Conservation (phyloP, 495 filamentous ascomycete genomes). For the Penicillium coprophilum region DNA sequence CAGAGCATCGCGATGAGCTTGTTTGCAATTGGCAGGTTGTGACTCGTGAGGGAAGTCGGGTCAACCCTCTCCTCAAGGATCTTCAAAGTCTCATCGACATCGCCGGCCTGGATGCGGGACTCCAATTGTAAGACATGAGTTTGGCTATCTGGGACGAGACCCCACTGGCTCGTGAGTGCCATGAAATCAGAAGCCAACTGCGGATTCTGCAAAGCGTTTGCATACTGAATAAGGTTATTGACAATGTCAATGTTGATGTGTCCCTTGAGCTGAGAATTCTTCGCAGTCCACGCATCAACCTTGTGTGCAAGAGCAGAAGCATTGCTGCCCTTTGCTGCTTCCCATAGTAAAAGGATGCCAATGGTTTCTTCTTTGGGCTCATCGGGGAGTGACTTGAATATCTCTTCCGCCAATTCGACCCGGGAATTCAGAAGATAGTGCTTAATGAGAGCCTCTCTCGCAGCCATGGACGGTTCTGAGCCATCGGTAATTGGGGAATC, state of each 20-base stretch:
- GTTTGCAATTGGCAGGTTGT: constrained; percentile 67
- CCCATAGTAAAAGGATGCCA: constrained; percentile 74
- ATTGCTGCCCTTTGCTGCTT: constrained; percentile 66
- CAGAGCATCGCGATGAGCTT: constrained; percentile 75
- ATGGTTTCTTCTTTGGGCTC: constrained; percentile 53
- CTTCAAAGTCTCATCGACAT: constrained; percentile 64
- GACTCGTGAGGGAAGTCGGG: constrained; percentile 49
- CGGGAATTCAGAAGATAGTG: constrained; percentile 60
- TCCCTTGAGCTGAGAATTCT: constrained; percentile 35
- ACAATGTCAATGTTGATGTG: constrained; percentile 68
- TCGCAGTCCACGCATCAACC: constrained; percentile 53
- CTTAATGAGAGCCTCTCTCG: constrained; percentile 52
- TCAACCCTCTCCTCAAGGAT: constrained; percentile 61
- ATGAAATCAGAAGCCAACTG: constrained; percentile 74
- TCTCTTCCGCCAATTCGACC: constrained; percentile 58
- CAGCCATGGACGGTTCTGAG: constrained; percentile 41
- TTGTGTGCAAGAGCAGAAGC: constrained; percentile 67
- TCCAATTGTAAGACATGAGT: constrained; percentile 75
- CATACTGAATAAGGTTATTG: constrained; percentile 71
- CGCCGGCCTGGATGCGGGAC: constrained; percentile 66
- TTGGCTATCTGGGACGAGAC: constrained; percentile 59
- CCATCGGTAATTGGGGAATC: constrained; percentile 50
- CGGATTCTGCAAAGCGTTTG: constrained; percentile 65
- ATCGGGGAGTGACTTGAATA: constrained; percentile 60
- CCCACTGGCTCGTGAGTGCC: constrained; percentile 58